Base-by-base conservation (phyloP, 164 flowering plant genomes). In the Magnolia officinalis region DNA sequence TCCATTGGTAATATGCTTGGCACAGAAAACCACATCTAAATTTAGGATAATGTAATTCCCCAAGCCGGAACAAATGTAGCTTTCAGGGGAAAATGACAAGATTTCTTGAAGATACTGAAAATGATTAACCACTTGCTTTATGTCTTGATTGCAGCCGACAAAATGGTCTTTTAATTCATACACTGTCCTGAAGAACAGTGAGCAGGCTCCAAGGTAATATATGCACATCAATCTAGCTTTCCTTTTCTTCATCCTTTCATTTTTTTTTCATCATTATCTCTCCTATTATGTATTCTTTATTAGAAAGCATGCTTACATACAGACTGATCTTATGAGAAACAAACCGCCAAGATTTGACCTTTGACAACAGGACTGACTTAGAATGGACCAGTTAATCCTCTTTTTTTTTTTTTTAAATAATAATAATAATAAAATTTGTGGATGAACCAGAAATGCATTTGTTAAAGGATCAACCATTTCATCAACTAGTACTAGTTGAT, bases 81-180 rank as follows among this genome's bases (percentile, higher is more conserved):
- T 63, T 63, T 18, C 2, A 63, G 65, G 65, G 65, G 21, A 63
- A 37, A 23, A 21, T 65, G 45, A 37, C 45, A 37, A 37, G 14
- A 65, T 65, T 23, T 65, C 29, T 9, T 65, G 18, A 13, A n/a
- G 4, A 29, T 52, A 9, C 5, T 72, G 29, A 24, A 65, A 24
- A 37, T 37, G 45, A 55, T 66, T 65, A 11, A 52, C 49, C 26
- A 37, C n/a, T 13, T 51, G 45, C 11, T 11, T 63, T 70, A 31
- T 19, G n/a, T 77, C 72, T 77, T 50, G 49, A 24, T 88, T 81
- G 71, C 92, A 96, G 99, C 98, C 98, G 61, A 37, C 81, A 63
- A 94, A 89, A 81, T 96, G 99, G 99, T 81, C 91, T 58, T 96
- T 96, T 80, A 96, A 90, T 78, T 96, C 99, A 0, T 84, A 90